These are phyloP conservation scores for Tuctoria greenei DNA, from an alignment of 176 grass and related monocot genomes.

Conservation along the genomic window DNA sequence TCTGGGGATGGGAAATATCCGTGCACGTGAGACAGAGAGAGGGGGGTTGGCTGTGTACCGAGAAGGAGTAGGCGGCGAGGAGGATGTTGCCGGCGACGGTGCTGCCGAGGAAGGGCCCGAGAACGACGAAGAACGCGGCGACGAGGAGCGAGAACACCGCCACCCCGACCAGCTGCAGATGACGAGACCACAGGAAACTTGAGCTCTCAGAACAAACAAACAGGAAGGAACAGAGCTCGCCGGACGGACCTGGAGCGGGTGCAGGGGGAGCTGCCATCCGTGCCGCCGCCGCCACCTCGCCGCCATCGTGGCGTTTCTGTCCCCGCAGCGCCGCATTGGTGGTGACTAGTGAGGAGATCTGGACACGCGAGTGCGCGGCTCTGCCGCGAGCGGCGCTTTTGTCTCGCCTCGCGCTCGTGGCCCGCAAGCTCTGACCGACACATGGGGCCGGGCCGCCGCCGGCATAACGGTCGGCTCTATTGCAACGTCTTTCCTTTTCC, in stretches of 20 bases:
- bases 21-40: too few relatives aligned
- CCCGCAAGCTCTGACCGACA: not conserved
- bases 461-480: slow-evolving; percentile 33
- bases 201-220: not conserved
- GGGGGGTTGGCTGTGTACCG: slow-evolving; percentile 36
- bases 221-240: not conserved
- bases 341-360: slow-evolving; percentile 41
- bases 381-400: slow-evolving; percentile 11
- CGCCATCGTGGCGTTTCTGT: slow-evolving; percentile 13
- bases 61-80: slow-evolving; percentile 63
- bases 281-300: slow-evolving; percentile 53
- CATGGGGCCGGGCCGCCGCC: slow-evolving; percentile 5
- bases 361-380: not conserved
- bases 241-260: slow-evolving; percentile 75
- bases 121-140: slow-evolving; percentile 63
- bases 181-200: not conserved
- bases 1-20: too few relatives aligned
- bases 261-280: slow-evolving; percentile 89
- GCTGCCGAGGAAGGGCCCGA: slow-evolving; percentile 75
- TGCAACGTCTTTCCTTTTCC: slow-evolving; percentile 4
- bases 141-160: slow-evolving; percentile 68
- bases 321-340: slow-evolving; percentile 9
- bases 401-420: not conserved
- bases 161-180: slow-evolving; percentile 64
- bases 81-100: slow-evolving; percentile 50